These are phyloP conservation scores for Pistacia integerrima DNA, from an alignment of 345 rosid genomes.

Conservation along the genomic window DNA sequence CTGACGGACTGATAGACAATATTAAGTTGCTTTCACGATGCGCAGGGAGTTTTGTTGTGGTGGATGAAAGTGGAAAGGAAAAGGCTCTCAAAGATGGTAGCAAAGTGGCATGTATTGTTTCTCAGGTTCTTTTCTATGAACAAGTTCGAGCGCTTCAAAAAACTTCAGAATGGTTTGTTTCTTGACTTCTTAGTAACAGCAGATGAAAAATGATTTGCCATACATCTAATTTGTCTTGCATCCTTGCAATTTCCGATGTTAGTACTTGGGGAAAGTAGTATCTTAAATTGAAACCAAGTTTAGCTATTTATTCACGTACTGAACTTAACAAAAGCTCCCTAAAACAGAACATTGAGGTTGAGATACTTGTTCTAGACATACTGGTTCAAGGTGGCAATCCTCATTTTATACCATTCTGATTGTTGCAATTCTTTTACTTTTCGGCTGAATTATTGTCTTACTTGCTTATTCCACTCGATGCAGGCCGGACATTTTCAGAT, in stretches of 20 bases:
- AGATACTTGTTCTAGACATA: not conserved
- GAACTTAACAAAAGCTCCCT: not conserved
- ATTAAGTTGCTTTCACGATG: slow-evolving; percentile 4
- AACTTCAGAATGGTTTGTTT: slow-evolving; percentile 68
- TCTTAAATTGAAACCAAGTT: not conserved
- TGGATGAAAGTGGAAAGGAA: slow-evolving; percentile 86
- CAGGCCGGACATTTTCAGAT: slow-evolving; percentile 84
- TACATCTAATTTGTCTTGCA: not conserved
- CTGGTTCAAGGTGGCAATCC: not conserved
- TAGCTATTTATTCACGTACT: not conserved
- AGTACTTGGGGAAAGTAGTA: not conserved
- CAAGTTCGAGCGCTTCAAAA: slow-evolving; percentile 73
- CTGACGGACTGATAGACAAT: slow-evolving; percentile 1
- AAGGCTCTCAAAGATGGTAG: slow-evolving; percentile 83
- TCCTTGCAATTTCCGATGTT: not conserved
- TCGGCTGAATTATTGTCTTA: not conserved
- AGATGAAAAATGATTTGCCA: not conserved
- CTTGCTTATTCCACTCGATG: slow-evolving; percentile 4
- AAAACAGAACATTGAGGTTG: not conserved
- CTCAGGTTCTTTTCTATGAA: slow-evolving; percentile 71
- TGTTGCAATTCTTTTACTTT: not conserved
- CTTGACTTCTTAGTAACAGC: slow-evolving; percentile 6
- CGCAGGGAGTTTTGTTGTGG: slow-evolving; percentile 82
- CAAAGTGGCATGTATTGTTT: slow-evolving; percentile 85
- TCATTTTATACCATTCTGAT: too few relatives aligned